Percentiles rank a stretch among this genome's conserved stretches.
Evolutionary conservation across 768 basidiomycete species (phyloP).

Genomic region (Pulveroboletus frians): DNA sequence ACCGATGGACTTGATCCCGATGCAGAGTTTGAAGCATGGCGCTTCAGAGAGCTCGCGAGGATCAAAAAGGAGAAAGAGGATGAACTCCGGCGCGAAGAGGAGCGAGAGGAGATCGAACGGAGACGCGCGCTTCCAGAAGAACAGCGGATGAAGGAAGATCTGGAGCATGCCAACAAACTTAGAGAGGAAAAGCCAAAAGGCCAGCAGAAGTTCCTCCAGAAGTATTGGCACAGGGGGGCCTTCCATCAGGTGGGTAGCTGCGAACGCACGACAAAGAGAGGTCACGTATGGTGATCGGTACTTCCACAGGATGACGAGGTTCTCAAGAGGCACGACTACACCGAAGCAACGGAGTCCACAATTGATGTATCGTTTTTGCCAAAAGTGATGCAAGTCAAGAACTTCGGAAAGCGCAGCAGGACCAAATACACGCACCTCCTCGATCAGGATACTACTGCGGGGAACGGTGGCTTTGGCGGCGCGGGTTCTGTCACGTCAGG

Average conservation of each 20-base stretch:
- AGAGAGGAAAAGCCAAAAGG: slow-evolving; percentile 89
- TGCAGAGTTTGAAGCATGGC: slow-evolving; percentile 94
- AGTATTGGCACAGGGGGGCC: slow-evolving; percentile 99
- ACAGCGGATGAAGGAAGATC: slow-evolving; percentile 85
- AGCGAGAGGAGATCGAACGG: slow-evolving; percentile 87
- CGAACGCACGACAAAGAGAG: neutral
- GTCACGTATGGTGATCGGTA: slow-evolving; percentile 10
- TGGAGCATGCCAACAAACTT: slow-evolving; percentile 76
- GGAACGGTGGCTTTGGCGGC: slow-evolving; percentile 63
- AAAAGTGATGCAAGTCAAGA: slow-evolving; percentile 93
- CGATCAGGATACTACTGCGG: slow-evolving; percentile 84
- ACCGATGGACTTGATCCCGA: slow-evolving; percentile 88
- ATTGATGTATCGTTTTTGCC: slow-evolving; percentile 86
- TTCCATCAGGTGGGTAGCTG: slow-evolving; percentile 78
- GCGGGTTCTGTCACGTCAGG: slow-evolving; percentile 48
- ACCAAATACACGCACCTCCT: slow-evolving; percentile 96
- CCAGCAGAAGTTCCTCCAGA: slow-evolving; percentile 89
- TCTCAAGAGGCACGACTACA: slow-evolving; percentile 77
- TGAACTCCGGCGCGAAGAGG: slow-evolving; percentile 71
- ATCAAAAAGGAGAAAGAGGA: slow-evolving; percentile 95
- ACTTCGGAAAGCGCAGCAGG: slow-evolving; percentile 88
- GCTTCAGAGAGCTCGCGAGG: slow-evolving; percentile 86
- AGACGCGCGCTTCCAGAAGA: slow-evolving; percentile 91
- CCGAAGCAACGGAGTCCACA: slow-evolving; percentile 84
- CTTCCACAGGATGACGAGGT: slow-evolving; percentile 76